Evolutionary conservation across 1,139 yeast species (phyloP), one percentile per base, ranked within the genome.

Genomic region (Kodamaea plutei): DNA sequence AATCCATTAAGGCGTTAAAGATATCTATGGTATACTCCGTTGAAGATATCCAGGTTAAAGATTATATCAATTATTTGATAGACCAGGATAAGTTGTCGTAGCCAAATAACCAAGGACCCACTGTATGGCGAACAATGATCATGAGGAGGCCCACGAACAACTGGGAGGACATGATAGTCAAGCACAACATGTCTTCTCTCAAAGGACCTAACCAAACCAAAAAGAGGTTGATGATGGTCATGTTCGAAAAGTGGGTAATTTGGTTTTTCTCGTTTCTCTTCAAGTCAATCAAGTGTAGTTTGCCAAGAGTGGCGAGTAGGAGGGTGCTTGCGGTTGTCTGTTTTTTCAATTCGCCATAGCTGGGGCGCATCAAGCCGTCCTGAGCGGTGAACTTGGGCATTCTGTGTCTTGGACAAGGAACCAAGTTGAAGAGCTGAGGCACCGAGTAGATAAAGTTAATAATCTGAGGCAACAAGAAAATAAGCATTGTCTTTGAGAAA

Each of bases 361-460:
- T 66, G n/a, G 95, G 91, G 46, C 84, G 77, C 69, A 91, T 67
- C 29, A 80, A 58, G 1, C 93, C 89, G 39, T 85, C 79, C 11
- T 67, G 56, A 9, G 61, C 63, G 45, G 85, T 76, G 47, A 85
- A 83, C 41, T 64, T 69, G 1, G 99, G 99, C 52, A 91, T 56
- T 47, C 99, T 73, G 54, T 91, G 99, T 45, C 99, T 73, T 17
- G 99, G 99, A 52, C 98, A 91, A 6, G 93, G 95, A 10, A 93
- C 80, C 2, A 91, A 47, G 28, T 80, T 78, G 57, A 89, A 83
- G 38, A 91, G 59, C 57, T 91, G 99, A 3, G 98, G 98, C 5
- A 79, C 76, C 1, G 96, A 85, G 56, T 88, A 91, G 10, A 85
- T 40, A 45, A 93, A 93, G 53, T 91, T 91, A 58, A 87, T 59